Evolutionary conservation across 1,284 basidiomycete genomes (phyloP), one percentile per base, ranked within the genome.

Genomic region (Thecaphora frezii): DNA sequence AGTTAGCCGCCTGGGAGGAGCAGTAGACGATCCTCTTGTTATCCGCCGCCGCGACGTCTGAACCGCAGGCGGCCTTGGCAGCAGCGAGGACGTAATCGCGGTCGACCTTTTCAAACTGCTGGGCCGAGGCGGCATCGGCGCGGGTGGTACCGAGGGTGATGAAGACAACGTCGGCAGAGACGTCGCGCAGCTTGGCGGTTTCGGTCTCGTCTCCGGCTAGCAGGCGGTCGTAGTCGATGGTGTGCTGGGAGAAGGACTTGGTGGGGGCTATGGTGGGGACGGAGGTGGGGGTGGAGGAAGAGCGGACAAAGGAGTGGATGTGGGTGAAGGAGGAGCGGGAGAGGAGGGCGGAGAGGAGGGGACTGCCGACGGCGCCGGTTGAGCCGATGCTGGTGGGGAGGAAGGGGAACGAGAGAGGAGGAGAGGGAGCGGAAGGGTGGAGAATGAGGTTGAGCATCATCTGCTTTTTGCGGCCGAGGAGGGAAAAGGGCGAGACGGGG

Each of bases 1-100:
- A 49, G 23, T 25, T 44, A 1, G 55, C 46, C 22, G 37, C 24
- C 19, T 46, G 47, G 53, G 87, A 87, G 2, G 88, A 90, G 53
- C 87, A 76, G 73, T 90, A 90, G 12, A 90, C 81, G 12, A 90
- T 60, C 1, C 84, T 83, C 3, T 79, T 58, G 43, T 81, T 78
- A 7, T 57, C 40, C 10, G 82, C 76, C 52, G 82, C 82, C 21
- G 83, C 79, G 28, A 30, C 7, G 14, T 28, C 14, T 26, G 33
- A 16, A 16, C 44, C 24, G 10, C 80, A 75, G 65, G 88, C 87
- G 14, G 84, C 86, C 44, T 83, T 81, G 9, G 88, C 89, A 9
- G 86, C 85, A 44, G 85, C 85, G 37, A 90, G 71, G 21, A 90
- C 88, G 72, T 89, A 89, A 71, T 87, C 87, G 72, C 86, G 81